phyloP scores from a whole-genome alignment of 2,329 filamentous ascomycete genomes.

The Calonectria pteridis region DNA sequence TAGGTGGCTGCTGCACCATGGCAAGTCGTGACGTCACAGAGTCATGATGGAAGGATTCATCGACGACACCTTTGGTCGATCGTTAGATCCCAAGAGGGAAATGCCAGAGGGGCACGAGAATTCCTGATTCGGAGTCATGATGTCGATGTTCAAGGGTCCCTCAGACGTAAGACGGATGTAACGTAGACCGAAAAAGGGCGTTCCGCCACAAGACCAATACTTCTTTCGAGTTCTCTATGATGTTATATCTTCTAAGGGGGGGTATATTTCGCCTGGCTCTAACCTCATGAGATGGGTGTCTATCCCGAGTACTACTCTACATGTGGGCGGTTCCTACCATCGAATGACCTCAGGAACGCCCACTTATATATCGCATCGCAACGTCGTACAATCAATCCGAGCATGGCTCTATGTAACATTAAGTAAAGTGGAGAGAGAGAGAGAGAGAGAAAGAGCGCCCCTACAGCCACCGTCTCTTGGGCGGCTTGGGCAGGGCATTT shows the following conservation, averaged over 20 bases:
- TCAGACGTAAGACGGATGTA: neutral
- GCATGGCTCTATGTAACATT: neutral
- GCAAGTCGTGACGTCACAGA: constrained; percentile 24
- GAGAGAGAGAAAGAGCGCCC: neutral
- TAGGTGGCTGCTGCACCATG: neutral
- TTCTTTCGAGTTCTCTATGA: constrained; percentile 9
- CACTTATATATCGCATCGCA: constrained; percentile 22
- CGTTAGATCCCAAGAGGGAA: neutral
- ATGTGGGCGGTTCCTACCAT: constrained; percentile 25
- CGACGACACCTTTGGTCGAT: constrained; percentile 2
- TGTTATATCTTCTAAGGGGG: constrained; percentile 25
- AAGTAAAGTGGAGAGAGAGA: neutral
- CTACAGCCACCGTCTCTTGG: constrained; percentile 51
- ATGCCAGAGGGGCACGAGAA: neutral
- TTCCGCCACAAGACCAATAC: neutral
- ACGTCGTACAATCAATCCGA: constrained; percentile 23
- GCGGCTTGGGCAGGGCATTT: constrained; percentile 63
- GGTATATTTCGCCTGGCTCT: constrained; percentile 36
- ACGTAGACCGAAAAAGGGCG: neutral
- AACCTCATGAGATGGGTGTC: constrained; percentile 46
- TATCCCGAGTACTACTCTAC: constrained; percentile 36
- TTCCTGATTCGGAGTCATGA: constrained; percentile 6
- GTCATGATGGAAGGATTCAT: neutral
- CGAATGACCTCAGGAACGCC: constrained; percentile 23
- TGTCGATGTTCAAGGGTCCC: neutral